Conservation (phyloP, 2,329 filamentous ascomycete genomes). For the Pochonia chlamydosporia region DNA sequence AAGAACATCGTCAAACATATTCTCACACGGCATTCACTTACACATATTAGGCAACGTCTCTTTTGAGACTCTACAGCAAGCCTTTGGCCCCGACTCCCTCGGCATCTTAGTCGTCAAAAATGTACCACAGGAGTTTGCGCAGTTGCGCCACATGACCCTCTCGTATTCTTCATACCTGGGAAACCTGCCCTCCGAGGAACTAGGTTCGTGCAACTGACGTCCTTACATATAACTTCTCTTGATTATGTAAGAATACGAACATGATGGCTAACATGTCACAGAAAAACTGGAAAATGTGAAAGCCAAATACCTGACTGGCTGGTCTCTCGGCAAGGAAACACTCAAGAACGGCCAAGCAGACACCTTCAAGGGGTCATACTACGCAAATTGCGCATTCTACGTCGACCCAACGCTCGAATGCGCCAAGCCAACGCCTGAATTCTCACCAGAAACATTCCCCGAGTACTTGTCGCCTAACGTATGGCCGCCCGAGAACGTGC, state of each 20-base stretch:
- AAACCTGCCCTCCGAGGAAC: constrained; percentile 64
- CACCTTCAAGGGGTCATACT: constrained; percentile 77
- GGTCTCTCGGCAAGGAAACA: constrained; percentile 78
- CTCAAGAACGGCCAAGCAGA: constrained; percentile 73
- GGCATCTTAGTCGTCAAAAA: constrained; percentile 93
- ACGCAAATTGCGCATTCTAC: constrained; percentile 78
- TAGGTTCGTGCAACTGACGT: constrained; percentile 56
- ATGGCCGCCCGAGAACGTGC: constrained; percentile 65
- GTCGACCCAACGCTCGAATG: constrained; percentile 57
- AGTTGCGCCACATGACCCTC: constrained; percentile 67
- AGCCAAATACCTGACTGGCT: constrained; percentile 63
- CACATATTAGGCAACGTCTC: constrained; percentile 53
- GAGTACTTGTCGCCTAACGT: constrained; percentile 89
- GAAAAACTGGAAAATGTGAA: constrained; percentile 52
- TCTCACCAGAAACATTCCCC: constrained; percentile 60
- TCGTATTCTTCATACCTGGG: constrained; percentile 88
- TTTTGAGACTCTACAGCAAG: constrained; percentile 64
- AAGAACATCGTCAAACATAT: constrained; percentile 15
- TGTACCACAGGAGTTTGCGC: constrained; percentile 64
- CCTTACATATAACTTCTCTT: background rate
- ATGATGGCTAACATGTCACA: constrained; percentile 17
- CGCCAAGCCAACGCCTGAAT: constrained; percentile 53
- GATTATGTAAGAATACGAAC: background rate
- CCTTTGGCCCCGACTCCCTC: constrained; percentile 84
- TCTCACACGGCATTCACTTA: constrained; percentile 8